Evolutionary conservation across 768 basidiomycete species (phyloP).

Genomic region (Lepiota brunneoincarnata): DNA sequence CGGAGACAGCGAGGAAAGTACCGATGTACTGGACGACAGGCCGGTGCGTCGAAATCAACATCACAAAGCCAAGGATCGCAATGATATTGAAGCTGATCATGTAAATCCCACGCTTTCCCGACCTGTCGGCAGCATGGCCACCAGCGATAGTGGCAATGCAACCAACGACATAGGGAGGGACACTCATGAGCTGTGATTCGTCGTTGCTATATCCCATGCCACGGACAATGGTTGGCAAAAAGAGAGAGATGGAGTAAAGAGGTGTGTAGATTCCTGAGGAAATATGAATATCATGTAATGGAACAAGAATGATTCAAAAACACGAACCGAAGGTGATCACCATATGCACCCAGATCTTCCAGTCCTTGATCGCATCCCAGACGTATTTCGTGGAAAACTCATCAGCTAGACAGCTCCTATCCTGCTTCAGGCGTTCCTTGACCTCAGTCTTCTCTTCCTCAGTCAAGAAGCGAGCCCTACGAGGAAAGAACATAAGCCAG

Average conservation of each 20-base stretch:
- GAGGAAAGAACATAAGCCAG: background rate
- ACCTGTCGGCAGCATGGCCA: slow-evolving; percentile 23
- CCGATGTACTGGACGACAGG: slow-evolving; percentile 27
- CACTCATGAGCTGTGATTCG: slow-evolving; percentile 28
- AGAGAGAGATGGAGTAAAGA: slow-evolving; percentile 29
- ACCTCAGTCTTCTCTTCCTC: slow-evolving; percentile 27
- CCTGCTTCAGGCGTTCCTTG: slow-evolving; percentile 22
- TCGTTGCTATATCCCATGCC: slow-evolving; percentile 27
- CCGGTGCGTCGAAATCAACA: slow-evolving; percentile 24
- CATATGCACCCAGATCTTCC: slow-evolving; percentile 34
- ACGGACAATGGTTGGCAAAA: slow-evolving; percentile 28
- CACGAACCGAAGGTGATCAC: slow-evolving; percentile 27
- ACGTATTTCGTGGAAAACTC: slow-evolving; percentile 26
- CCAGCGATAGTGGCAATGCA: slow-evolving; percentile 26
- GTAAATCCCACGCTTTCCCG: slow-evolving; percentile 22
- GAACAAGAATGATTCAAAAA: background rate
- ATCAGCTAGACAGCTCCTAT: slow-evolving; percentile 25
- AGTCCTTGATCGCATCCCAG: slow-evolving; percentile 25
- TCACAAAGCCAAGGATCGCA: slow-evolving; percentile 24
- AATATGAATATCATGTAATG: background rate
- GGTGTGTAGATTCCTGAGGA: slow-evolving; percentile 26
- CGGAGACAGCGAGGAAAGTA: slow-evolving; percentile 28
- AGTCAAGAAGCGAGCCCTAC: slow-evolving; percentile 28
- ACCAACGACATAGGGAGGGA: slow-evolving; percentile 29
- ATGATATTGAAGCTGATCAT: slow-evolving; percentile 27